phyloP scores from a whole-genome alignment of 192 early-diverging fungal species.

The Entomortierella parvispora region DNA sequence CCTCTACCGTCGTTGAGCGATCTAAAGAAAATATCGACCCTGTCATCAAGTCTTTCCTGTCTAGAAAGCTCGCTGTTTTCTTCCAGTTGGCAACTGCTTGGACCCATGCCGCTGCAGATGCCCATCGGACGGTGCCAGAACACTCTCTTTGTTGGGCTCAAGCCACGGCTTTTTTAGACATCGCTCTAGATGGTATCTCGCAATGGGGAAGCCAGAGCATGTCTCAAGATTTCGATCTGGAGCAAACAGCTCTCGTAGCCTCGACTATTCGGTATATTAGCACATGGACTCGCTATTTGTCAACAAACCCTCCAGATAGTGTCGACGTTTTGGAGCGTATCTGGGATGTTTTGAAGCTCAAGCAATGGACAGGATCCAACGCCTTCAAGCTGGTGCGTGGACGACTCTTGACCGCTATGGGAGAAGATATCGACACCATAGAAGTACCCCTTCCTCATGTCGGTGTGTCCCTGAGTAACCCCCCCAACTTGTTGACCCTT shows the following conservation, averaged over 20 bases:
- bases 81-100: conserved; percentile 43
- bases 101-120: conserved; percentile 56
- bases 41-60: conserved; percentile 23
- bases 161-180: conserved; percentile 49
- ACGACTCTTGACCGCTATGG: neutral
- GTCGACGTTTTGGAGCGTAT: conserved; percentile 37
- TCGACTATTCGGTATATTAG: conserved; percentile 40
- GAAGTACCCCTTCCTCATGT: conserved; percentile 30
- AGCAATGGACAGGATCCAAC: conserved; percentile 11
- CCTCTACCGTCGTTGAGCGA: conserved; percentile 1
- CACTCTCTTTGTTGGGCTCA: conserved; percentile 63
- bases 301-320: conserved; percentile 42
- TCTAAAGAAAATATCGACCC: conserved; percentile 5
- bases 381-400: conserved; percentile 18
- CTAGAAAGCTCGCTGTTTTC: conserved; percentile 29
- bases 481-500: conserved; percentile 6
- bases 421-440: conserved; percentile 3
- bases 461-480: conserved; percentile 41
- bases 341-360: conserved; percentile 27
- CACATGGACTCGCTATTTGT: conserved; percentile 52
- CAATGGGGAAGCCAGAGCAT: conserved; percentile 28
- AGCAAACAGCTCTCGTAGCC: conserved; percentile 18
- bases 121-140: conserved; percentile 56
- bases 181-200: conserved; percentile 33
- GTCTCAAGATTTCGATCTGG: neutral